Evolutionary conservation across 148 eudicot species (phyloP), one percentile per base, ranked within the genome.

Genomic region (Spergularia marina): DNA sequence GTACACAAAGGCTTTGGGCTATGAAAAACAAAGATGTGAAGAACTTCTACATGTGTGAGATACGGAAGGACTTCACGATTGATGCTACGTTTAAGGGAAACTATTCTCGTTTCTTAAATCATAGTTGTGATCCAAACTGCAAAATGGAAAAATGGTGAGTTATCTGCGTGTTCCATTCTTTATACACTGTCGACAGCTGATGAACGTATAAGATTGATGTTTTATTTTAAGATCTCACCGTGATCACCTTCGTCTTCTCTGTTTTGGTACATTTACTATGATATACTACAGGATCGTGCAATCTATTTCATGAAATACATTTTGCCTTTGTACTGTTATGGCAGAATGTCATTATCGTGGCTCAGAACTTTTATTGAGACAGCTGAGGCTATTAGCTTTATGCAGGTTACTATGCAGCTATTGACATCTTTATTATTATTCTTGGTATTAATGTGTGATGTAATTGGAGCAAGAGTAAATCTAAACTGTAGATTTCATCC

Each of bases 61-160:
- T 95, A 59, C 85, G 86, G 39, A 95, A 89, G 76, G 87, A 95
- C 76, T 95, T 92, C 76, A 93, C 89, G 34, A 95, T 95, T 70
- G 98, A 95, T 83, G 98, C 98, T 58, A 92, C 94, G 59, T 90
- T 89, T 81, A 95, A 95, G 82, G 98, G 98, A 40, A 95, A 95
- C 73, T 65, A 75, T 44, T 95, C 98, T 58, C 90, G 98, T 76
- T 95, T 95, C 84, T 81, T 95, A 18, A 95, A 95, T 76, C 98
- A 95, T 82, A 92, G 98, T 65, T 95, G 98, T 79, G 90, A 89
- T 74, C 98, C 98, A 53, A 95, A 95, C 81, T 95, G 98, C 85
- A 86, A 90, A 71, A 81, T 95, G 82, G 98, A 95, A 78, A 95
- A 92, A 83, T 95, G 98, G 98, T 92, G 71, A 89, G 91, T 86